These are phyloP conservation scores for Ceratobasidium theobromae DNA, from an alignment of 1,284 basidiomycete genomes.

Conservation along the genomic window DNA sequence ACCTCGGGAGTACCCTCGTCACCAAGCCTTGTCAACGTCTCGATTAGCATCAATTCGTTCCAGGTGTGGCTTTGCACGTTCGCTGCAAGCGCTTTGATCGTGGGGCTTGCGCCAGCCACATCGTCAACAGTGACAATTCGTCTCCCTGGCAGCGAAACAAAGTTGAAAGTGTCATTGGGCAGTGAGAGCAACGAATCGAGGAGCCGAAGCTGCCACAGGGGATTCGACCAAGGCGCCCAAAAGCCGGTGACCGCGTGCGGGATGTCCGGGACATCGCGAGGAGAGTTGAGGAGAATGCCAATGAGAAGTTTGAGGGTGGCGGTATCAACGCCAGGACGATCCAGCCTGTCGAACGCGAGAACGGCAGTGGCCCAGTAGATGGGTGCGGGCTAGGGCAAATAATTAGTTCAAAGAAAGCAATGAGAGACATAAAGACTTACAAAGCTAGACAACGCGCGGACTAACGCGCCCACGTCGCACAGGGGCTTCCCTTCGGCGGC, in stretches of 20 bases:
- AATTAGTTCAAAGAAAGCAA: conserved; percentile 37
- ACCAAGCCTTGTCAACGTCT: conserved; percentile 78
- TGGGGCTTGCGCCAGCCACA: conserved; percentile 78
- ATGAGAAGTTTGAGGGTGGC: conserved; percentile 79
- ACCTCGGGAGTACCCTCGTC: conserved; percentile 72
- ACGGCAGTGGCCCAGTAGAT: conserved; percentile 81
- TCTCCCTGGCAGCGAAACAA: conserved; percentile 78
- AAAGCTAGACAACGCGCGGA: conserved; percentile 66
- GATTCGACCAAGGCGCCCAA: conserved; percentile 82
- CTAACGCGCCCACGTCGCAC: conserved; percentile 75
- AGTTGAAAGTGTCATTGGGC: conserved; percentile 87
- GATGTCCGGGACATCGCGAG: conserved; percentile 57
- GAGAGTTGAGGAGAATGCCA: conserved; percentile 71
- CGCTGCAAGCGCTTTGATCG: conserved; percentile 79
- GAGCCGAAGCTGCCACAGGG: conserved; percentile 82
- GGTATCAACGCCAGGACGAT: conserved; percentile 78
- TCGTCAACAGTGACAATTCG: conserved; percentile 85
- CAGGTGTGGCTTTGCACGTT: conserved; percentile 89
- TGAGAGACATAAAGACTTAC: conserved; percentile 51
- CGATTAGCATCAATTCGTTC: conserved; percentile 92
- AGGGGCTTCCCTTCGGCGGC: conserved; percentile 68
- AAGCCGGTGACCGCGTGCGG: conserved; percentile 78
- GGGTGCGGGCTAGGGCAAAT: conserved; percentile 45
- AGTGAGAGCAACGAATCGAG: conserved; percentile 86
- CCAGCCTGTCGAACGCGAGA: conserved; percentile 73